Percentiles rank a stretch among this genome's conserved stretches.
Conservation (phyloP, 345 rosid genomes). For the Eucalyptus tenuipes region DNA sequence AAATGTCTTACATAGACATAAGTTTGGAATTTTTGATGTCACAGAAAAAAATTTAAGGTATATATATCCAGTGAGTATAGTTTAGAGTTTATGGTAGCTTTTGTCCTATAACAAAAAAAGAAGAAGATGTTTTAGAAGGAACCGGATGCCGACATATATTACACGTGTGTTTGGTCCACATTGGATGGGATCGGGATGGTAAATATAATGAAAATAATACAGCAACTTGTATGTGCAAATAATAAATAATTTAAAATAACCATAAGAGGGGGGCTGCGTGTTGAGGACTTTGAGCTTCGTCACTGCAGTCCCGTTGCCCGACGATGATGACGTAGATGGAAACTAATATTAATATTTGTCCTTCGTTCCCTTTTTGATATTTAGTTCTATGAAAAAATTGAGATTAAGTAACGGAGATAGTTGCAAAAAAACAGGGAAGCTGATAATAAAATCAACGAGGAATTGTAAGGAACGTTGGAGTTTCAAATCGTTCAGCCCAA, state of each 20-base stretch:
- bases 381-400: background rate
- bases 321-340: background rate
- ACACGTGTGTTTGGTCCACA: background rate
- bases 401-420: background rate
- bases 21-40: background rate
- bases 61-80: too few relatives aligned
- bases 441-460: background rate
- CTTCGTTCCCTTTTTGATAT: background rate
- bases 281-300: background rate
- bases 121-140: background rate
- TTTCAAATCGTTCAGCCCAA: background rate
- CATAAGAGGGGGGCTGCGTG: background rate
- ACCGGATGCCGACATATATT: background rate
- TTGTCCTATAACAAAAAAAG: too few relatives aligned
- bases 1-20: too few relatives aligned
- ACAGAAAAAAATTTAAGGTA: fast-evolving
- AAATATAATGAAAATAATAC: background rate
- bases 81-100: background rate
- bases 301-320: background rate
- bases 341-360: background rate
- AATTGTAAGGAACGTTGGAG: background rate
- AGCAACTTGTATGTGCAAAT: background rate
- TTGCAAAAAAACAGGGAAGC: background rate
- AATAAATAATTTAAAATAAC: background rate
- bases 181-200: background rate